Percentiles rank a stretch among this genome's conserved stretches.
Conservation (phyloP, 2,329 filamentous ascomycete species). For the Aspergillus spinulosporus region DNA sequence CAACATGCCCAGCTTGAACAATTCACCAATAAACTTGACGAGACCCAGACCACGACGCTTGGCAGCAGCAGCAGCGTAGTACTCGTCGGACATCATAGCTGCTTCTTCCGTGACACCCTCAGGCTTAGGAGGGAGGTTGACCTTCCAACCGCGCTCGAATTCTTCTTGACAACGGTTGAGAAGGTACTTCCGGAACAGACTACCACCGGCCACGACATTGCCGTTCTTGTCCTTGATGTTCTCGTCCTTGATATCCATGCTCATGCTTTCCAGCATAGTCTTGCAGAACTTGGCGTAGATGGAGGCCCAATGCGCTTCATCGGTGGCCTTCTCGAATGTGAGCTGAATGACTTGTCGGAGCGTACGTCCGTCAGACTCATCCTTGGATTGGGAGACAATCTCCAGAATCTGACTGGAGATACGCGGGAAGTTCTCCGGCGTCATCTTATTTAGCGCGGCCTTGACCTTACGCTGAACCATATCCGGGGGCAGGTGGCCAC, state of each 20-base stretch:
- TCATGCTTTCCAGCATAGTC: slow-evolving; percentile 95
- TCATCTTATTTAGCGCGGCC: slow-evolving; percentile 99
- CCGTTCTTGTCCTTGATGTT: slow-evolving; percentile 88
- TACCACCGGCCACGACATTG: slow-evolving; percentile 85
- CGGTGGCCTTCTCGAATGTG: slow-evolving; percentile 97
- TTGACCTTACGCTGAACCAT: slow-evolving; percentile 99
- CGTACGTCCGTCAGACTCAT: slow-evolving; percentile 90
- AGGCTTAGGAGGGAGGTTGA: slow-evolving; percentile 75
- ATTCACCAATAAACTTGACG: slow-evolving; percentile 97
- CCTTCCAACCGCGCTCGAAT: slow-evolving; percentile 96
- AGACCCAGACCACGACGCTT: slow-evolving; percentile 97
- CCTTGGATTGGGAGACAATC: slow-evolving; percentile 93
- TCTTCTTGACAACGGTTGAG: slow-evolving; percentile 98
- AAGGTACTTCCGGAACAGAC: slow-evolving; percentile 96
- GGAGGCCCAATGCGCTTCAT: slow-evolving; percentile 96
- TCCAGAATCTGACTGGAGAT: slow-evolving; percentile 90
- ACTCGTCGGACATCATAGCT: slow-evolving; percentile 88
- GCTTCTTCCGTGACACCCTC: slow-evolving; percentile 73
- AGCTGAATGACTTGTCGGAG: slow-evolving; percentile 97
- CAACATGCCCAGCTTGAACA: slow-evolving; percentile 98
- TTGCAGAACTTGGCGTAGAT: slow-evolving; percentile 99
- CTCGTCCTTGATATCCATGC: slow-evolving; percentile 89
- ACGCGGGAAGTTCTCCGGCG: slow-evolving; percentile 96
- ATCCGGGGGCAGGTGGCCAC: slow-evolving; percentile 74
- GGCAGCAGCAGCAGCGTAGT: slow-evolving; percentile 88